Evolutionary conservation across 257 asterid species (phyloP).

Genomic region (Oldenlandia corymbosa): DNA sequence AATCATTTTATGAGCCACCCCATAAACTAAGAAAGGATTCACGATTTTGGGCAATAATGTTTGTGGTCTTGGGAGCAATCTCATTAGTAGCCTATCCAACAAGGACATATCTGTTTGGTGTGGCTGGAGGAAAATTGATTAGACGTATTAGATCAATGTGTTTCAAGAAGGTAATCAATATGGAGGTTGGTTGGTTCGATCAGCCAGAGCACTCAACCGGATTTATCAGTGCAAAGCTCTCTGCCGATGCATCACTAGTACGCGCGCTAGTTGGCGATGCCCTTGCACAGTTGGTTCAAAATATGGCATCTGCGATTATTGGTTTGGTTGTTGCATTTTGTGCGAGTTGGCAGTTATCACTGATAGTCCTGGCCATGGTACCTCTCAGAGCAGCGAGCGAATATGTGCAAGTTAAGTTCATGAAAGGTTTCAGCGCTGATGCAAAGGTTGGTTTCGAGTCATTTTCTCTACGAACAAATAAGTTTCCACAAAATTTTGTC

Average conservation of each 20-base stretch:
- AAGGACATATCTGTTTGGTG: constrained; percentile 67
- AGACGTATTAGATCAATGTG: constrained; percentile 71
- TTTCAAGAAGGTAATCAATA: constrained; percentile 70
- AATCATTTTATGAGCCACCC: constrained; percentile 55
- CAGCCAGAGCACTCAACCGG: constrained; percentile 78
- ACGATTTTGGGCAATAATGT: constrained; percentile 68
- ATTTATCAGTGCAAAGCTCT: constrained; percentile 72
- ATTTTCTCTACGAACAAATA: too few relatives aligned
- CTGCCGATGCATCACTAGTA: constrained; percentile 78
- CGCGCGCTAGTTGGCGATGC: constrained; percentile 89
- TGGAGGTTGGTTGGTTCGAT: constrained; percentile 92
- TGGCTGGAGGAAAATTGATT: constrained; percentile 77
- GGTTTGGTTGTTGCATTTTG: constrained; percentile 65
- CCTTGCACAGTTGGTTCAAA: constrained; percentile 76
- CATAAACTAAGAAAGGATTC: constrained; percentile 52
- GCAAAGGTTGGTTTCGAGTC: constrained; percentile 48
- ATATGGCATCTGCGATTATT: constrained; percentile 46
- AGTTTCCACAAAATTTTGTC: too few relatives aligned
- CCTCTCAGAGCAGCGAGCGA: constrained; percentile 65
- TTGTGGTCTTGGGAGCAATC: constrained; percentile 54
- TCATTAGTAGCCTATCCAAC: constrained; percentile 66
- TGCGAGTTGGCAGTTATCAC: constrained; percentile 77
- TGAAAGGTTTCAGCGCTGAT: constrained; percentile 74
- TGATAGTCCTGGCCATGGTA: constrained; percentile 56
- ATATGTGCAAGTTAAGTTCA: constrained; percentile 49